A percentile compares a stretch with the other conserved stretches of the same genome.
phyloP scores from a whole-genome alignment of 2,329 filamentous ascomycete genomes.

The Teratosphaeriaceae sp. region DNA sequence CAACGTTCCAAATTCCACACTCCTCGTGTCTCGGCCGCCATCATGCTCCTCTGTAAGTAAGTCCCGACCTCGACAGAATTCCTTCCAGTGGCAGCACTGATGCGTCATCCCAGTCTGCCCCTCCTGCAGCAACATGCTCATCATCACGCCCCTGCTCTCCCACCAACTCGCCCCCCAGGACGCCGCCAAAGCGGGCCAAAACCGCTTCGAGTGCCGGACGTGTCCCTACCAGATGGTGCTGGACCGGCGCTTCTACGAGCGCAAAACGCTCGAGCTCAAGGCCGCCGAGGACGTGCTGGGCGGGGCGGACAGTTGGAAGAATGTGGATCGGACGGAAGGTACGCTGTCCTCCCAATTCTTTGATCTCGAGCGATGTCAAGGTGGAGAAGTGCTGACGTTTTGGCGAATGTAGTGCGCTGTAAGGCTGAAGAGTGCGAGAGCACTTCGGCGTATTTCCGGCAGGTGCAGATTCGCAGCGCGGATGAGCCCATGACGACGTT shows the following conservation, averaged over 20 bases:
- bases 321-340: constrained; percentile 73
- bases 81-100: no score
- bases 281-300: constrained; percentile 91
- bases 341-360: constrained; percentile 17
- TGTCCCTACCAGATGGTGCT: constrained; percentile 90
- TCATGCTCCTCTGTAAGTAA: constrained; percentile 65
- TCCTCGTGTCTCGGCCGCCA: constrained; percentile 2
- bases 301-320: constrained; percentile 81
- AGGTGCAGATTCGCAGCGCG: constrained; percentile 94
- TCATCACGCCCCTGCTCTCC: constrained; percentile 50
- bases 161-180: constrained; percentile 30
- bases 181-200: constrained; percentile 42
- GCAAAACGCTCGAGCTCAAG: constrained; percentile 71
- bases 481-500: constrained; percentile 99
- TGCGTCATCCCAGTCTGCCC: constrained; percentile 76
- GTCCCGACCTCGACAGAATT: no score
- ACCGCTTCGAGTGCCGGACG: constrained; percentile 90
- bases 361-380: no score
- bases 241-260: constrained; percentile 72
- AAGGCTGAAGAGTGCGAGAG: constrained; percentile 73
- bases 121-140: constrained; percentile 76
- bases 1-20: background rate
- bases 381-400: no score
- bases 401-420: constrained; percentile 87
- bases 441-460: constrained; percentile 84